Conservation (phyloP, 306 rosid species). For the Castanea sativa region DNA sequence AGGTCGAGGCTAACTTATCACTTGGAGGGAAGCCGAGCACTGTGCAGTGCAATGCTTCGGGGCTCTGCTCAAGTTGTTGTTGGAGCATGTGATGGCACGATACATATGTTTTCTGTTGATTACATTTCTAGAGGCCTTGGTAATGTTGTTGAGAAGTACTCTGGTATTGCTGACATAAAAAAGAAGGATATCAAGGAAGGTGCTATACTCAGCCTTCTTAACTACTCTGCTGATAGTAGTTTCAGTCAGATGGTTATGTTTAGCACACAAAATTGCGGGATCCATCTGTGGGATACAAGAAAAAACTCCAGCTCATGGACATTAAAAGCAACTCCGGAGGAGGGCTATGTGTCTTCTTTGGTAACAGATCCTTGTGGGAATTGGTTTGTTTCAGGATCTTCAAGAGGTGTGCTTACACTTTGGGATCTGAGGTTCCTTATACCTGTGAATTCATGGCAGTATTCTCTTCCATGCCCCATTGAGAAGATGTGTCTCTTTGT, state of each 20-base stretch:
- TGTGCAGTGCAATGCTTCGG: constrained; percentile 79
- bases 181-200: constrained; percentile 94
- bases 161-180: constrained; percentile 84
- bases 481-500: constrained; percentile 87
- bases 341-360: constrained; percentile 76
- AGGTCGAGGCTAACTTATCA: constrained; percentile 95
- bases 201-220: constrained; percentile 69
- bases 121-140: constrained; percentile 84
- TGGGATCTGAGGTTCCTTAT: constrained; percentile 95
- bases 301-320: constrained; percentile 76
- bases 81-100: constrained; percentile 94
- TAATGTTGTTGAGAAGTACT: constrained; percentile 88
- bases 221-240: constrained; percentile 60
- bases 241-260: constrained; percentile 67
- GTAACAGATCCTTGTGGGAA: constrained; percentile 81
- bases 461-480: constrained; percentile 78
- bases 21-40: constrained; percentile 88
- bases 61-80: constrained; percentile 85
- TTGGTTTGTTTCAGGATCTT: constrained; percentile 98
- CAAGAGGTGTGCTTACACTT: constrained; percentile 86
- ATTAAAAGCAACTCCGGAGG: constrained; percentile 74
- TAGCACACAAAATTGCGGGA: constrained; percentile 89
- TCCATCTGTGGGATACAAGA: constrained; percentile 96
- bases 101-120: constrained; percentile 89
- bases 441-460: constrained; percentile 89